Evolutionary conservation across 768 basidiomycete genomes (phyloP).

Genomic region (Pisolithus sp.): DNA sequence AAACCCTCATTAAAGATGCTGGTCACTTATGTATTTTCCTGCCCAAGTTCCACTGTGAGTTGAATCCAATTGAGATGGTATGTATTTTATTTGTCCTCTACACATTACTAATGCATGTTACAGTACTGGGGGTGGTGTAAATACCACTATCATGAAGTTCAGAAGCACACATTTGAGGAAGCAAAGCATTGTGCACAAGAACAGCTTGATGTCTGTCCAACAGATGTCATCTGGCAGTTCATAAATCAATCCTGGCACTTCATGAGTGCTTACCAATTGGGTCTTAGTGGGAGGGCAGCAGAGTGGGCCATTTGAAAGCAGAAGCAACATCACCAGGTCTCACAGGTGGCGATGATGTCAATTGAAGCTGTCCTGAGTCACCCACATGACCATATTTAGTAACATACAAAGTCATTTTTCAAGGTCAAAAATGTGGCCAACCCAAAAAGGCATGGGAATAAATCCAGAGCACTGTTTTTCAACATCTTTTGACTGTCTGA

Average conservation of each 20-base stretch:
- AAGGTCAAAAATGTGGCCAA: too few species aligned
- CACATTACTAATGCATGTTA: not conserved
- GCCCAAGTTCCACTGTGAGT: conserved; percentile 21
- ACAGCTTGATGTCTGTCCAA: not conserved
- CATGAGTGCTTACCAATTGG: conserved; percentile 30
- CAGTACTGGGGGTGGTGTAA: not conserved
- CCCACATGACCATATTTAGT: not conserved
- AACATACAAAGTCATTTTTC: too few species aligned
- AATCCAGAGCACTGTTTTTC: too few species aligned
- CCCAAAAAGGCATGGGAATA: too few species aligned
- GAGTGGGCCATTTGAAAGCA: conserved; percentile 26
- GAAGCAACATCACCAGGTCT: conserved; percentile 22
- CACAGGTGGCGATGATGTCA: conserved; percentile 26
- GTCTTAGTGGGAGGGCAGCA: conserved; percentile 32
- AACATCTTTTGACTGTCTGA: too few species aligned
- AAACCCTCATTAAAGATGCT: conserved; percentile 11
- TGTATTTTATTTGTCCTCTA: not conserved
- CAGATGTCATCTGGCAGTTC: not conserved
- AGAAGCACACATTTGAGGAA: not conserved
- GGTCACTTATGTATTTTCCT: conserved; percentile 26
- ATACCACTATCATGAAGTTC: not conserved
- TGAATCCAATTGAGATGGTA: conserved; percentile 23
- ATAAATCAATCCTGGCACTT: conserved; percentile 26
- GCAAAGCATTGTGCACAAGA: not conserved
- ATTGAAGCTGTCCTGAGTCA: conserved; percentile 26